Evolutionary conservation across 352 stramenopile genomes (phyloP), one percentile per base, ranked within the genome.

Genomic region (Globisporangium yorkense): DNA sequence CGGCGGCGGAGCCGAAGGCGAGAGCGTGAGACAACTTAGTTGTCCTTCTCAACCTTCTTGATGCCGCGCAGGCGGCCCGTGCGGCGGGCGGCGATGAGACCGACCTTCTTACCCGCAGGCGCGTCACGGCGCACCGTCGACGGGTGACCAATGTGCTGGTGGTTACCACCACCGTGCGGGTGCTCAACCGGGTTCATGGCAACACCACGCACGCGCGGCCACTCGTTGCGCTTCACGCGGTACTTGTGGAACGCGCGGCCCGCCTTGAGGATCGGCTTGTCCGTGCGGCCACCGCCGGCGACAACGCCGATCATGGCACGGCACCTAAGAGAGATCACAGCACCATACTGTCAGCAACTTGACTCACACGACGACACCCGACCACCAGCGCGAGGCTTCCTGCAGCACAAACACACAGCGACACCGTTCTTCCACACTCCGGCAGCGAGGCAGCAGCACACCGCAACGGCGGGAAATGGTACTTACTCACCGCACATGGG

Each of bases 161-260:
- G 97, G 94, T 99, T 99, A 98, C 97, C 97, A 96, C 97, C 97
- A 97, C 97, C 97, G 86, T 98, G 93, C 57, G 97, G 97, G 82
- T 99, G 97, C 89, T 99, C 97, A 63, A 99, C 97, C 55, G 97
- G 97, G 83, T 99, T 99, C 89, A 99, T 99, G 49, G 97, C 97
- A 67, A 99, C 96, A 98, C 97, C 97, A 97, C 97, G 89, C 79
- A 99, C 96, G 61, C 85, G 94, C 24, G 97, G 97, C 97, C 97
- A 99, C 82, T 98, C 96, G 88, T 99, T 99, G 72, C 97, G 92
- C 92, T 99, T 99, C 21, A 81, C 59, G 59, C 59, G 59, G 59
- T 65, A 65, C 59, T 65, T 65, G 59, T 65, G 59, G 59, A 39
- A 65, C 51, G 59, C 57, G 16, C 57, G 57, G 15, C 57, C 57